Conservation (phyloP, 495 filamentous ascomycete species). For the Hyaloscypha finlandica region DNA sequence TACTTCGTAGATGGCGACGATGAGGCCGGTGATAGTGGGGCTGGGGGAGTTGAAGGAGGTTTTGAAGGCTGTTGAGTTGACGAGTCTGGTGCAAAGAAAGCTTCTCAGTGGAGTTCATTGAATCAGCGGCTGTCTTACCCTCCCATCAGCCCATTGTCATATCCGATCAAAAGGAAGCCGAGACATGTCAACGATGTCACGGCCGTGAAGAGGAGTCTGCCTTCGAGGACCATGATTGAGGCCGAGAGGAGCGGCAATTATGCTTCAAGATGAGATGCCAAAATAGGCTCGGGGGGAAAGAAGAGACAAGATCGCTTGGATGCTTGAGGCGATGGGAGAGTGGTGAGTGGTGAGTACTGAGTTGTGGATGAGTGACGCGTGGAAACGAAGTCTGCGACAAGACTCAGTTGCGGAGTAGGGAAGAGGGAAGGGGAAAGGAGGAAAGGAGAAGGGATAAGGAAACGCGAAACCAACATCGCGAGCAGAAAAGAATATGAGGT, state of each 20-base stretch:
- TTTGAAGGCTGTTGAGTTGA: conserved; percentile 34
- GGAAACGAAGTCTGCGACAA: neutral
- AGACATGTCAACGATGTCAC: conserved; percentile 32
- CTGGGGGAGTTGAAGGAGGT: conserved; percentile 34
- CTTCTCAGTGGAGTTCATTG: too few species aligned
- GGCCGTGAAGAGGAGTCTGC: conserved; percentile 19
- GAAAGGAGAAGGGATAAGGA: too few species aligned
- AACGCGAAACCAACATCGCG: too few species aligned
- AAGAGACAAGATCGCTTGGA: neutral
- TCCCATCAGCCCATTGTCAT: conserved; percentile 39
- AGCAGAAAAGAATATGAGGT: too few species aligned
- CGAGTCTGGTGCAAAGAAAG: conserved; percentile 10
- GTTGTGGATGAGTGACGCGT: too few species aligned
- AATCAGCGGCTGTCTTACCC: conserved; percentile 7
- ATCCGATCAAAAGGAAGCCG: conserved; percentile 38
- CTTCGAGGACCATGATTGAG: conserved; percentile 22
- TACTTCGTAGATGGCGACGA: conserved; percentile 45
- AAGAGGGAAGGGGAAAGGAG: too few species aligned
- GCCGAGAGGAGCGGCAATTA: neutral
- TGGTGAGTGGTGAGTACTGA: too few species aligned
- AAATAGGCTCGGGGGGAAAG: neutral
- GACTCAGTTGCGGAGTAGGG: neutral
- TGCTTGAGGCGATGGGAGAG: too few species aligned
- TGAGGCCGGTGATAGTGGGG: conserved; percentile 36
- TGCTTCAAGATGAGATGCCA: neutral